These are phyloP conservation scores for Acanthamoeba sp. DNA, from an alignment of 208 protist genomes.

Conservation along the genomic window DNA sequence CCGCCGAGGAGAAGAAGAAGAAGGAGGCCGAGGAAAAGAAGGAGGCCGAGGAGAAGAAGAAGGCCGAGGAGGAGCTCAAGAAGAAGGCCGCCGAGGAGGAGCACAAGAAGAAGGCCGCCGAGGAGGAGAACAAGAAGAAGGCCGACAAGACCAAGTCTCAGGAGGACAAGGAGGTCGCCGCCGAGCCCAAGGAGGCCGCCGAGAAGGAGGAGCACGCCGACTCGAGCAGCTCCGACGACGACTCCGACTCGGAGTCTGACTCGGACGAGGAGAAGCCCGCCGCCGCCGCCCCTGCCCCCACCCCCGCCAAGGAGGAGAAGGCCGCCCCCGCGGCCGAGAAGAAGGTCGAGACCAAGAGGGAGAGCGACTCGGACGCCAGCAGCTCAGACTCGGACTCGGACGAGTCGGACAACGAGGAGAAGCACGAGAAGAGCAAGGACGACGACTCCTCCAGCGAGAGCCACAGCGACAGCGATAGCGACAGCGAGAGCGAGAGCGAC, in stretches of 20 bases:
- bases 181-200: background rate
- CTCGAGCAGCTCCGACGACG: background rate
- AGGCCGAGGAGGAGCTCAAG: background rate
- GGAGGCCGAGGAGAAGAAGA: background rate
- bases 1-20: background rate
- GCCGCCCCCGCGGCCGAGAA: background rate
- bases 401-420: background rate
- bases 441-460: background rate
- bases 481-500: constrained; percentile 35
- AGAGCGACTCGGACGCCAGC: background rate
- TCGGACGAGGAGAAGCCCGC: background rate
- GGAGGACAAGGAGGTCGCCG: background rate
- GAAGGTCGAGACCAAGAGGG: background rate
- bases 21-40: background rate
- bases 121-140: background rate
- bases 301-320: background rate
- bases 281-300: background rate
- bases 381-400: background rate
- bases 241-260: background rate
- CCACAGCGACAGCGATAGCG: constrained; percentile 9
- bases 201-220: background rate
- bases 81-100: background rate
- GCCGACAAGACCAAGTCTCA: background rate
- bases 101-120: background rate
- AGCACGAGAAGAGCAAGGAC: background rate